These are phyloP conservation scores for Calonectria pauciramosa DNA, from an alignment of 2,329 filamentous ascomycete species.

Conservation along the genomic window DNA sequence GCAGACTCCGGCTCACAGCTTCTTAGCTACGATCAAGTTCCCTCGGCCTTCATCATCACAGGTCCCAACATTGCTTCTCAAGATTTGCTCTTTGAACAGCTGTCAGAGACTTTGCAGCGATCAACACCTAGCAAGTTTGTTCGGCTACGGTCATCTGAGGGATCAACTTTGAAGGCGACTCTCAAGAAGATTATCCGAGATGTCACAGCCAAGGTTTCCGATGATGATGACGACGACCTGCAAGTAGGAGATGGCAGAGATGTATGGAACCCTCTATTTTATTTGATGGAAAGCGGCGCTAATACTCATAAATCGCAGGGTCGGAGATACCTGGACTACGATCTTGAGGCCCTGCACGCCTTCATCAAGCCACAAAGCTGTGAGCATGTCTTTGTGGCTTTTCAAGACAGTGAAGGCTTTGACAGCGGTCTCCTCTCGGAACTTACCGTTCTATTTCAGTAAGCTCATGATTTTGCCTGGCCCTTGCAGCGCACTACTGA, in stretches of 20 bases:
- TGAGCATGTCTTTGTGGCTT: constrained; percentile 76
- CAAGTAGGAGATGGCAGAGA: constrained; percentile 61
- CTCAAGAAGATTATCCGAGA: constrained; percentile 82
- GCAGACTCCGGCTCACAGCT: constrained; percentile 29
- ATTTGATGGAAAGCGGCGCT: not conserved
- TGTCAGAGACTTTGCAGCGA: constrained; percentile 69
- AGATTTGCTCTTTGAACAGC: constrained; percentile 78
- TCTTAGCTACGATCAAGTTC: constrained; percentile 64
- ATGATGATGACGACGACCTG: constrained; percentile 71
- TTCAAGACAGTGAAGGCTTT: constrained; percentile 88
- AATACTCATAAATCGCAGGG: constrained; percentile 57
- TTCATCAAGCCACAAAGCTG: constrained; percentile 68
- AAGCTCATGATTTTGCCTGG: constrained; percentile 44
- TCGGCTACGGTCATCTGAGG: constrained; percentile 77
- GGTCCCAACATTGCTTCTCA: constrained; percentile 85
- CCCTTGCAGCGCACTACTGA: constrained; percentile 46
- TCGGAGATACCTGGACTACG: constrained; percentile 80
- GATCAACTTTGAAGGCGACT: constrained; percentile 79
- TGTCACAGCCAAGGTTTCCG: constrained; percentile 62
- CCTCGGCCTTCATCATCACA: constrained; percentile 80
- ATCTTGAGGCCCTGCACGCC: constrained; percentile 78
- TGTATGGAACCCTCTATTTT: constrained; percentile 52
- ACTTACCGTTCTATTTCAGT: constrained; percentile 77
- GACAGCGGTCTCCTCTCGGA: constrained; percentile 80
- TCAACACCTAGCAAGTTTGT: constrained; percentile 70